Conservation (phyloP, 2,329 filamentous ascomycete species). For the Cercospora canescens region DNA sequence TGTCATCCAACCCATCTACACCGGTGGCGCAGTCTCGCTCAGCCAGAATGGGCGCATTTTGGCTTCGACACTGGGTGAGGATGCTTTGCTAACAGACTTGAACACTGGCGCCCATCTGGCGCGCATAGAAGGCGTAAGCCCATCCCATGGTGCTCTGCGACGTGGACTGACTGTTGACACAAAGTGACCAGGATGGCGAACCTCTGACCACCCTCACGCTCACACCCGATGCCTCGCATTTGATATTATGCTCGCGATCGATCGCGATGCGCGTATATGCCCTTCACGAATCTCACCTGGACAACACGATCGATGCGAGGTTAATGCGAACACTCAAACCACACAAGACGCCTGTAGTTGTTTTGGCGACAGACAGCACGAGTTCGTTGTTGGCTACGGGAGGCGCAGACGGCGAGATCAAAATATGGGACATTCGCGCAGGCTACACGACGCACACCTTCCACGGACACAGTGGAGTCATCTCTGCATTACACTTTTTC, state of each 20-base stretch:
- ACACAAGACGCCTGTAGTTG: constrained; percentile 85
- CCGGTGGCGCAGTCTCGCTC: constrained; percentile 82
- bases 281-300: constrained; percentile 60
- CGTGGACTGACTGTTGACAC: constrained; percentile 42
- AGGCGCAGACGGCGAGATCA: constrained; percentile 88
- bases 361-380: constrained; percentile 79
- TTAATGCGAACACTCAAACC: constrained; percentile 82
- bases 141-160: not conserved
- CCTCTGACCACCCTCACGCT: constrained; percentile 76
- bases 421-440: constrained; percentile 91
- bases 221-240: constrained; percentile 82
- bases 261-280: constrained; percentile 91
- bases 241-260: constrained; percentile 92
- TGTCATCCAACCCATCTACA: constrained; percentile 90
- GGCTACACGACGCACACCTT: constrained; percentile 96
- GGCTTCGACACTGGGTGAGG: constrained; percentile 87
- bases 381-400: constrained; percentile 90
- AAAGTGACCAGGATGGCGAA: constrained; percentile 57
- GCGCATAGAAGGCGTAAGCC: constrained; percentile 78
- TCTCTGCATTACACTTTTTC: constrained; percentile 92
- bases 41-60: constrained; percentile 79
- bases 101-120: constrained; percentile 79
- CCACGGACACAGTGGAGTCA: constrained; percentile 84
- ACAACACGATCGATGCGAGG: constrained; percentile 62
- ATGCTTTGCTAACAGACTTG: constrained; percentile 83